Evolutionary conservation across 768 basidiomycete genomes (phyloP), one percentile per base, ranked within the genome.

Genomic region (Naganishia randhawae): DNA sequence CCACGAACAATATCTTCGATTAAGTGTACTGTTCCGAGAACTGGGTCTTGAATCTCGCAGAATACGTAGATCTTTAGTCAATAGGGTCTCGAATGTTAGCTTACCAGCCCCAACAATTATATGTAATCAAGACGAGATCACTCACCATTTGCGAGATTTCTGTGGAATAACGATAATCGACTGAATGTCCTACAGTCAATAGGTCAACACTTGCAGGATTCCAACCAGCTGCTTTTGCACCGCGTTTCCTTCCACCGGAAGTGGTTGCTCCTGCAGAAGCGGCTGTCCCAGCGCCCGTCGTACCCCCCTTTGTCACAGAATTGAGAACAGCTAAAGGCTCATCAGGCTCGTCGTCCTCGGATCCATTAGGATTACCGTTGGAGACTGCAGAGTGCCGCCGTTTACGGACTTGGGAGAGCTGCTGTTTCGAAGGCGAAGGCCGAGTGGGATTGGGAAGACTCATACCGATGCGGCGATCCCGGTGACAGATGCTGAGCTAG

Each of bases 1-100:
- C 89, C 85, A 41, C 90, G 85, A 22, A 95, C 90, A 61, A 95
- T 91, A 76, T 98, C 93, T 78, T 97, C 93, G n/a, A 98, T 90
- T 35, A 93, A 85, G 74, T 90, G 90, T 16, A 93, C 89, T 0
- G 94, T 92, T 65, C 92, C 92, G 16, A 84, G 83, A 65, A 87
- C 85, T 1, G 93, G 91, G 67, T 95, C 92, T 76, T 92, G 90
- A 3, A 95, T 90, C 81, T 94, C 92, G 10, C 92, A 92, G 79
- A 96, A 95, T 50, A 96, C 94, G 76, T 95, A 96, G 32, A 66
- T 41, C 65, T 54, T 25, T 1, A 62, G 33, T 45, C 16, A 33
- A 53, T 41, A 63, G 42, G 66, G 13, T 16, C 19, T n/a, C 31
- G 9, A 4, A 42, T 31, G 31, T 50, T 6, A 3, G 8, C 11